Percentiles rank a stretch among this genome's conserved stretches.
Conservation (phyloP, 768 basidiomycete species). For the Lactarius psammicola region DNA sequence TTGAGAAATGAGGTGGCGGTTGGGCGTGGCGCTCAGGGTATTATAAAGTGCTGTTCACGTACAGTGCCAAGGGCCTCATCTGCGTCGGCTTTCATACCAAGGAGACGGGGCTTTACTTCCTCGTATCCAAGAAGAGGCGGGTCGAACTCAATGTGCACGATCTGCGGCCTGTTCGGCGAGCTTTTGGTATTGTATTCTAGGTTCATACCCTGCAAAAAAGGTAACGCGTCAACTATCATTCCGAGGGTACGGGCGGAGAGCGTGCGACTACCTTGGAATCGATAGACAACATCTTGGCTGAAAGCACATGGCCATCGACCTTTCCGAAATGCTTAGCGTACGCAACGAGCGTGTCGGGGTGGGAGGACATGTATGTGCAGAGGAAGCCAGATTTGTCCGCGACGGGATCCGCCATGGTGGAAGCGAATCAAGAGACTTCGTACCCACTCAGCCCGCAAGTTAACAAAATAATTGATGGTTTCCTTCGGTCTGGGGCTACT, state of each 20-base stretch:
- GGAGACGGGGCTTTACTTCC: slow-evolving; percentile 75
- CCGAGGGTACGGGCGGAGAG: background rate
- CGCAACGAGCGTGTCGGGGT: slow-evolving; percentile 81
- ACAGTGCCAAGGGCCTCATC: slow-evolving; percentile 83
- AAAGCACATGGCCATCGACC: slow-evolving; percentile 50
- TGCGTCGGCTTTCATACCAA: slow-evolving; percentile 78
- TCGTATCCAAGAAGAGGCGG: slow-evolving; percentile 75
- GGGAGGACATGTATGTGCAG: slow-evolving; percentile 81
- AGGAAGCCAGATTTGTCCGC: slow-evolving; percentile 74
- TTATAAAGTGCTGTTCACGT: slow-evolving; percentile 30
- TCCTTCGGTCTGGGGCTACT: too few species aligned
- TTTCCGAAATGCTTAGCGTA: slow-evolving; percentile 79
- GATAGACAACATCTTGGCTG: slow-evolving; percentile 71
- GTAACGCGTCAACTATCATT: background rate
- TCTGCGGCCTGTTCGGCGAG: slow-evolving; percentile 43
- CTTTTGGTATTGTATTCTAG: slow-evolving; percentile 58
- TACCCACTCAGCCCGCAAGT: background rate
- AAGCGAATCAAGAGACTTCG: background rate
- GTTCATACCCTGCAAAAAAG: slow-evolving; percentile 57
- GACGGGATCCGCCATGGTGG: slow-evolving; percentile 64
- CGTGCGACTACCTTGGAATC: slow-evolving; percentile 53
- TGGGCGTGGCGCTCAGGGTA: background rate
- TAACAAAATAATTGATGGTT: background rate
- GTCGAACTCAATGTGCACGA: slow-evolving; percentile 57
- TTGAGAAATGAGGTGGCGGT: slow-evolving; percentile 2